phyloP scores from a whole-genome alignment of 768 basidiomycete genomes.

The Hericium alpestre region DNA sequence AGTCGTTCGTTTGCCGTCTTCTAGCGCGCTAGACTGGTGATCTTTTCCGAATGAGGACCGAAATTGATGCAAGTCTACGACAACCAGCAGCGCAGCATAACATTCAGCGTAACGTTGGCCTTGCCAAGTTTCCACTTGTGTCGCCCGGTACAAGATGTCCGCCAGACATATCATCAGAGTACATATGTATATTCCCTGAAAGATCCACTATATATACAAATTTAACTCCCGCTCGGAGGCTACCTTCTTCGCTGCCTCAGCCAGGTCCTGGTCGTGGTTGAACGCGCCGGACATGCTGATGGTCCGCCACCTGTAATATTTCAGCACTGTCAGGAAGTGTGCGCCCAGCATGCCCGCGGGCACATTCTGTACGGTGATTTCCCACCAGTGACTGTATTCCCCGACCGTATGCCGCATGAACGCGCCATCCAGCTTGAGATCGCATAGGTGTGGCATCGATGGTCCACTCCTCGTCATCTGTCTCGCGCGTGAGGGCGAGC shows the following conservation, averaged over 20 bases:
- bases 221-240: neutral
- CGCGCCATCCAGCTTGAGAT: neutral
- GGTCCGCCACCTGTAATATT: neutral
- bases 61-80: too few relatives aligned
- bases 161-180: too few relatives aligned
- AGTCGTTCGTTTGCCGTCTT: too few relatives aligned
- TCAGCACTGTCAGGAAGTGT: neutral
- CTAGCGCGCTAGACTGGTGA: too few relatives aligned
- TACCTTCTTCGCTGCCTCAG: neutral
- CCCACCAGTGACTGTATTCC: too few relatives aligned
- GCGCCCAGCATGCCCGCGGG: neutral
- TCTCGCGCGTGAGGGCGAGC: neutral
- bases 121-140: too few relatives aligned
- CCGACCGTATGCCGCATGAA: neutral
- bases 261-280: neutral
- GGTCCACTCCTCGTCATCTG: neutral
- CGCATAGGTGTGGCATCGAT: neutral
- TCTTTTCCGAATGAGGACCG: too few relatives aligned
- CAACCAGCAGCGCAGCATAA: too few relatives aligned
- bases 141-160: too few relatives aligned
- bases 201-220: too few relatives aligned
- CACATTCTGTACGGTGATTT: neutral
- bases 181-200: too few relatives aligned
- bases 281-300: neutral
- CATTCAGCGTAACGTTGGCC: too few relatives aligned